Evolutionary conservation across 106 monocot genomes (phyloP).

Genomic region (Ottelia alismoides): DNA sequence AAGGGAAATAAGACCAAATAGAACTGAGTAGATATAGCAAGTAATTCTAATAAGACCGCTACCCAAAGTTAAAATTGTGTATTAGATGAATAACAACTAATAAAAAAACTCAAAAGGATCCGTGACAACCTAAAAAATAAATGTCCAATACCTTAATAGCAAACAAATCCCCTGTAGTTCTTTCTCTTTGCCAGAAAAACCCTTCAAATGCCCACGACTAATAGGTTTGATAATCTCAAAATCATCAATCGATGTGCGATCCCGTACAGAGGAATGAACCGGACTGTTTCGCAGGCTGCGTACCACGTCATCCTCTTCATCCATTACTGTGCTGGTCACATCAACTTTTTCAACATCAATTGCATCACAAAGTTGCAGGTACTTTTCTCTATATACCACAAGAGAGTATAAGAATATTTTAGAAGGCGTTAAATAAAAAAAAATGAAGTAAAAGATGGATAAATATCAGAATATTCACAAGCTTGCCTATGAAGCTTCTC

Average conservation of each 20-base stretch:
- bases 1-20: too few species aligned
- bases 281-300: slow-evolving; percentile 87
- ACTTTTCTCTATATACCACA: slow-evolving; percentile 98
- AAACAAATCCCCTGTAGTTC: slow-evolving; percentile 97
- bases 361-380: slow-evolving; percentile 75
- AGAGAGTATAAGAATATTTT: neutral
- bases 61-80: too few species aligned
- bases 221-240: slow-evolving; percentile 99
- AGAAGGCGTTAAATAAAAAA: neutral
- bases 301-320: slow-evolving; percentile 89
- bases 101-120: too few species aligned
- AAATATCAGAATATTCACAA: neutral
- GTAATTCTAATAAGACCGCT: too few species aligned
- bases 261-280: slow-evolving; percentile 55
- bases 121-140: too few species aligned
- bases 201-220: slow-evolving; percentile 99
- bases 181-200: slow-evolving; percentile 92
- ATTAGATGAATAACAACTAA: too few species aligned
- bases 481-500: slow-evolving; percentile 88
- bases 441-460: neutral
- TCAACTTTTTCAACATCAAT: slow-evolving; percentile 88
- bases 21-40: too few species aligned
- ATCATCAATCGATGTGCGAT: slow-evolving; percentile 94
- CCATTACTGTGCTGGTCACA: slow-evolving; percentile 64
- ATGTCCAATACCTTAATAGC: slow-evolving; percentile 99